These are phyloP conservation scores for Venturia carpophila DNA, from an alignment of 2,329 filamentous ascomycete species.

Conservation along the genomic window DNA sequence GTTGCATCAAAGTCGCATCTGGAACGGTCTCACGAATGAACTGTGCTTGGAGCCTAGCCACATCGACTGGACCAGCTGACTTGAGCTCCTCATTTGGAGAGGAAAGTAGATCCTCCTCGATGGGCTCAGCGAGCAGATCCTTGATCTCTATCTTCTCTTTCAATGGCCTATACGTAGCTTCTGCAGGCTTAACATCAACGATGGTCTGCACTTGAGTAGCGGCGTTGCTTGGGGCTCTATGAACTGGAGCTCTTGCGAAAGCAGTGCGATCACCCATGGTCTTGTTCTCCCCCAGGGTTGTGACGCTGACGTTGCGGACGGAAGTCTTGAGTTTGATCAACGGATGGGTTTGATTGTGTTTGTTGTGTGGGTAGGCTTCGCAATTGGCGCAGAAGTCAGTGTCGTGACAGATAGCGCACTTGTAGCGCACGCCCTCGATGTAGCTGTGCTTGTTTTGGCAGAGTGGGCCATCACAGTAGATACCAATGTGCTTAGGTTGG, in stretches of 20 bases:
- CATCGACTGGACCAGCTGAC: slow-evolving; percentile 12
- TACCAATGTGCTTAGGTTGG: slow-evolving; percentile 62
- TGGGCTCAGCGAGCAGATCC: slow-evolving; percentile 31
- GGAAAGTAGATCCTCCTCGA: slow-evolving; percentile 26
- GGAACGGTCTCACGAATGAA: slow-evolving; percentile 72
- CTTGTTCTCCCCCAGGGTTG: slow-evolving; percentile 70
- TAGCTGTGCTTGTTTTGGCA: slow-evolving; percentile 57
- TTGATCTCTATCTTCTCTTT: slow-evolving; percentile 36
- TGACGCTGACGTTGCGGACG: slow-evolving; percentile 79
- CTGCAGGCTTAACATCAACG: slow-evolving; percentile 48
- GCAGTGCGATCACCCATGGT: slow-evolving; percentile 63
- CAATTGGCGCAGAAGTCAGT: slow-evolving; percentile 92
- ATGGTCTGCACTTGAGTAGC: slow-evolving; percentile 59
- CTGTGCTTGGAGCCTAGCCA: slow-evolving; percentile 40
- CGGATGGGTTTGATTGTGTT: slow-evolving; percentile 91
- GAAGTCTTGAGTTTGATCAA: slow-evolving; percentile 95
- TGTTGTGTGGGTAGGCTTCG: slow-evolving; percentile 76
- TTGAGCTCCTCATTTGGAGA: slow-evolving; percentile 22
- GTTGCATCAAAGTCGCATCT: slow-evolving; percentile 66
- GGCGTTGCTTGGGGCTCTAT: slow-evolving; percentile 42
- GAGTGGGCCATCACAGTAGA: slow-evolving; percentile 90
- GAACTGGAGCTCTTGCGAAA: slow-evolving; percentile 45
- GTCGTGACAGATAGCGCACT: slow-evolving; percentile 93
- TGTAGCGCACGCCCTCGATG: slow-evolving; percentile 85
- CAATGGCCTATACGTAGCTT: slow-evolving; percentile 32